Base-by-base conservation (phyloP, 176 grass and related monocot genomes). In the Elaeis guineensis region DNA sequence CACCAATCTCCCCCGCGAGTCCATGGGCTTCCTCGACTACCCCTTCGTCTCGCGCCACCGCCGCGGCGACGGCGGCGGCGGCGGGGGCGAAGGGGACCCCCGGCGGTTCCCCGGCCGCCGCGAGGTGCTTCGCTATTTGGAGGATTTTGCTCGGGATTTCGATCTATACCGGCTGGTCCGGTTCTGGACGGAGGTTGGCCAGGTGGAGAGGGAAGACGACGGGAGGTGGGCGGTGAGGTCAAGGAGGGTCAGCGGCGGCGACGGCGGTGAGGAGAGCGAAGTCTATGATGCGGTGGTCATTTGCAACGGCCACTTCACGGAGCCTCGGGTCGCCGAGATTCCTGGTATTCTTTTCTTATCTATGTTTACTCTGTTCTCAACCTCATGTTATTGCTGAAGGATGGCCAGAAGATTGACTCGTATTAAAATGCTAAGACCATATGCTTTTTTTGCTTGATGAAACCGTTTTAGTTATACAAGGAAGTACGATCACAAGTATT, bases 1-100 rank as follows among this genome's bases (percentile, higher is more conserved):
- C 66, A 91, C 93, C 49, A 97, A 92, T 63, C 78, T 97, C 9
- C 80, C 93, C 0, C 81, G 84, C 12, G 93, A 97, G 81, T 44
- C 22, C 53, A 97, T 97, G 93, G 84, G 84, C 18, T 97, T 89
- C 69, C 69, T 85, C 16, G 93, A 97, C 66, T 97, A 85, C 70
- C 93, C 93, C 26, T 97, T 91, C 25, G 24, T 6, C 61, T 61
- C 59, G 50, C 20, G 17, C 3, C 7, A 6, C 23, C 39, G 44
- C 62, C 72, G 48, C 28, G 76, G 49, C 4, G 81, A 9, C 30
- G 30, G 30, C 6, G 6, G 6, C 32, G 7, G 0, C 8, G 32
- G 7, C 6, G 30, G 6, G 1, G 30, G 6, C 11, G 35, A 44
- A 14, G 9, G 35, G 35, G 35, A 98, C 49, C 16, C 66, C 19